phyloP scores from a whole-genome alignment of 352 stramenopile genomes.

The Aphanomyces astaci region DNA sequence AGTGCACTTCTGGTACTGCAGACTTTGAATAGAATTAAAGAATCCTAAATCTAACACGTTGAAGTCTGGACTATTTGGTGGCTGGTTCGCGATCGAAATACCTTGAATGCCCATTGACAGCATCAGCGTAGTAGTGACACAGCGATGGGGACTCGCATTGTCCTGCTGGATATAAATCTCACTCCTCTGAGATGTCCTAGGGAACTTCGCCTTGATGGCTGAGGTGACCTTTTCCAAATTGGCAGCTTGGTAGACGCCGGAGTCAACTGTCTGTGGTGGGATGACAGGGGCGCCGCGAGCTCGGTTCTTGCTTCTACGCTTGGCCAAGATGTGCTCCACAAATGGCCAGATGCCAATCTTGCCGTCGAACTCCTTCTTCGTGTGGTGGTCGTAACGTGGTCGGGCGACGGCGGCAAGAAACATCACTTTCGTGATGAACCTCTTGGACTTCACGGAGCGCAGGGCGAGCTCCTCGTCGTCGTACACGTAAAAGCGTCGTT shows the following conservation, averaged over 20 bases:
- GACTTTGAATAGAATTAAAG: constrained; percentile 11
- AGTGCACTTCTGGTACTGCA: constrained; percentile 5
- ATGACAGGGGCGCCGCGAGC: too few relatives aligned
- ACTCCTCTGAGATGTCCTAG: neutral
- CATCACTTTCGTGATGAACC: constrained; percentile 4
- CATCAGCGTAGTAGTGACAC: neutral
- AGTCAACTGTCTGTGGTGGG: too few relatives aligned
- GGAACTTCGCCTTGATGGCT: neutral
- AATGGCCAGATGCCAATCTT: neutral
- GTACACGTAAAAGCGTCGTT: neutral
- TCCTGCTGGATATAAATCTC: neutral
- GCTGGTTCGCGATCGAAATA: neutral
- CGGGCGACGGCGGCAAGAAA: neutral
- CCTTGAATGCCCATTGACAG: neutral
- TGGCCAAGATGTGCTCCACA: neutral
- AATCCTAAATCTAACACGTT: too few relatives aligned
- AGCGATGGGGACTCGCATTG: neutral
- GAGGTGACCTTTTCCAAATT: too few relatives aligned
- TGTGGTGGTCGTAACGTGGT: neutral
- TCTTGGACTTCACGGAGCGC: neutral
- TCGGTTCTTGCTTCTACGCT: neutral
- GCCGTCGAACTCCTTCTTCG: neutral
- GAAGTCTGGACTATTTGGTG: neutral
- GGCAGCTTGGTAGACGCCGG: too few relatives aligned
- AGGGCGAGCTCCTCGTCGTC: neutral